Percentiles rank a stretch among this genome's conserved stretches.
Conservation (phyloP, 345 rosid genomes). For the Odontarrhena argentea region DNA sequence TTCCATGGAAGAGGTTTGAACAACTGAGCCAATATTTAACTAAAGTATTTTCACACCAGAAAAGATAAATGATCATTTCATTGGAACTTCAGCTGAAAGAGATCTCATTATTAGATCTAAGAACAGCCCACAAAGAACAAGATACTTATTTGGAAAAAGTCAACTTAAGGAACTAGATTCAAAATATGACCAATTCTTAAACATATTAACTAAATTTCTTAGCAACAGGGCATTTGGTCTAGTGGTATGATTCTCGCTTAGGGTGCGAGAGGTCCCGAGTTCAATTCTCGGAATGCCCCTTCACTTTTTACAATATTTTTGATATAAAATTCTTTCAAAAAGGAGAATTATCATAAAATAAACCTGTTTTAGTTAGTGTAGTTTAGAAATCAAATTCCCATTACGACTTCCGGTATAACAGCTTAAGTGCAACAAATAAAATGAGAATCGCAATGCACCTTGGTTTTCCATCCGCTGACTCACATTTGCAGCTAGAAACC, state of each 20-base stretch:
- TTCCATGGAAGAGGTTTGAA: neutral
- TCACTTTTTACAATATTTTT: too few relatives aligned
- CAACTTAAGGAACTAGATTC: neutral
- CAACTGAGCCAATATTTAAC: neutral
- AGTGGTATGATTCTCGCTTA: slow-evolving; percentile 77
- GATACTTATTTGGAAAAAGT: neutral
- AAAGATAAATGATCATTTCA: neutral
- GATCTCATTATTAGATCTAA: neutral
- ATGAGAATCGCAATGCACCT: too few relatives aligned
- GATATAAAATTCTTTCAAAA: too few relatives aligned
- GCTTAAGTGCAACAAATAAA: too few relatives aligned
- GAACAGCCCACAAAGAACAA: neutral
- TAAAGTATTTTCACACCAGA: too few relatives aligned
- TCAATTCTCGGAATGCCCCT: slow-evolving; percentile 61
- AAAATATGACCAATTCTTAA: neutral
- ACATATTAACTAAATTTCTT: neutral
- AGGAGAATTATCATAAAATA: too few relatives aligned
- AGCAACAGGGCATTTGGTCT: slow-evolving; percentile 60
- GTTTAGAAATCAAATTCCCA: too few relatives aligned
- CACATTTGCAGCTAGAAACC: too few relatives aligned
- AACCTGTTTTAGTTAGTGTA: too few relatives aligned
- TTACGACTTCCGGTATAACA: too few relatives aligned
- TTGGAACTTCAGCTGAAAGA: neutral
- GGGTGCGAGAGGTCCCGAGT: slow-evolving; percentile 70
- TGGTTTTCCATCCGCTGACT: too few relatives aligned